A percentile compares a stretch with the other conserved stretches of the same genome.
Evolutionary conservation across 768 basidiomycete genomes (phyloP).

Genomic region (Termitomyces sp.): DNA sequence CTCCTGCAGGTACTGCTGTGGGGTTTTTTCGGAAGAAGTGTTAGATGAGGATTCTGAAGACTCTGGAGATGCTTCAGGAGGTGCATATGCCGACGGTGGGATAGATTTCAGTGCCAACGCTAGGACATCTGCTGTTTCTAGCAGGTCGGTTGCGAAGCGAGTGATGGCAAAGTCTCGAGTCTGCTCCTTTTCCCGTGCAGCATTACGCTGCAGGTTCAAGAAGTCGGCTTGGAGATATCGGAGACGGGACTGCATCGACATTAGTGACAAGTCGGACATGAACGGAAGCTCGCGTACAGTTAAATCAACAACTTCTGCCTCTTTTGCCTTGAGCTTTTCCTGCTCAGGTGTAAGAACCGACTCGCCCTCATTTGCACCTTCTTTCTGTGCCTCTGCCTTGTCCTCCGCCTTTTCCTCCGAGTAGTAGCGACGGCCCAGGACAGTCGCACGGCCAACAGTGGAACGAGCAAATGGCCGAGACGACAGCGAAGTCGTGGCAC

Average conservation of each 20-base stretch:
- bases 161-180: constrained; percentile 92
- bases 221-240: constrained; percentile 95
- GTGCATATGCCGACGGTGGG: constrained; percentile 41
- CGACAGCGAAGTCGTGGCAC: constrained; percentile 53
- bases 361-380: constrained; percentile 20
- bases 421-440: constrained; percentile 42
- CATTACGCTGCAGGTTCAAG: constrained; percentile 89
- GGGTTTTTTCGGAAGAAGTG: constrained; percentile 41
- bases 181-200: constrained; percentile 87
- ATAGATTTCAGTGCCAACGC: constrained; percentile 79
- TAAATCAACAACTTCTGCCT: constrained; percentile 77
- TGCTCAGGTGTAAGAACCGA: constrained; percentile 15
- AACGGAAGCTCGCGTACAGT: constrained; percentile 47
- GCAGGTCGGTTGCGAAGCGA: constrained; percentile 83
- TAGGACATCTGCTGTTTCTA: constrained; percentile 89
- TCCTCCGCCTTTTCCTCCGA: constrained; percentile 47
- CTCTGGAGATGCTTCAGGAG: constrained; percentile 21
- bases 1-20: constrained; percentile 57
- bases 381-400: constrained; percentile 14
- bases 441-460: constrained; percentile 22
- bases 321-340: constrained; percentile 74
- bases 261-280: background rate
- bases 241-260: constrained; percentile 62
- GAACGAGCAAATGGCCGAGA: constrained; percentile 40
- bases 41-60: constrained; percentile 22